phyloP scores from a whole-genome alignment of 2,329 filamentous ascomycete genomes.

The Teratosphaeria zuluensis region DNA sequence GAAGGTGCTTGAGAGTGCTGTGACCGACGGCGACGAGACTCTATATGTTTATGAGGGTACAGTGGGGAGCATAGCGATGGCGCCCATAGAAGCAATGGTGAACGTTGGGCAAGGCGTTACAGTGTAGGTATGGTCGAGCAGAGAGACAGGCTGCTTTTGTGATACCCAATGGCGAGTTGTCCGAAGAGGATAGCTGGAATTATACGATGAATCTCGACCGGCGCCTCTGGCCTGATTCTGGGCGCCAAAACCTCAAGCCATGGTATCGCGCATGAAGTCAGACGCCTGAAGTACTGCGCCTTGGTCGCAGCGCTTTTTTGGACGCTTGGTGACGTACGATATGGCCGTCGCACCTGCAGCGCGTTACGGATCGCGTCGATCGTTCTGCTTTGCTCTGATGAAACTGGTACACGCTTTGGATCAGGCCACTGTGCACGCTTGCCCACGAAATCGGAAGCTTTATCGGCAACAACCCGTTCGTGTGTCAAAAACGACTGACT shows the following conservation, averaged over 20 bases:
- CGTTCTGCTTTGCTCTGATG: too few relatives aligned
- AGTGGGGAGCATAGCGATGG: not conserved
- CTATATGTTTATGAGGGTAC: too few relatives aligned
- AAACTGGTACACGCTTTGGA: too few relatives aligned
- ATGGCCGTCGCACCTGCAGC: too few relatives aligned
- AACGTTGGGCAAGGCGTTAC: too few relatives aligned
- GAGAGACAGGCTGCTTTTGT: not conserved
- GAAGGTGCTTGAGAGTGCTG: constrained; percentile 25
- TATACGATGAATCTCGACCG: not conserved
- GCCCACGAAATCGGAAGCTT: not conserved
- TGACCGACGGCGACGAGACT: not conserved
- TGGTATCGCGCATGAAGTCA: not conserved
- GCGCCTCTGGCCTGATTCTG: not conserved
- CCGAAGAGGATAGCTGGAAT: not conserved
- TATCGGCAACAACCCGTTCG: not conserved
- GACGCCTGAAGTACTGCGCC: too few relatives aligned
- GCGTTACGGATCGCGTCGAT: too few relatives aligned
- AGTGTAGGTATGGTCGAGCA: too few relatives aligned
- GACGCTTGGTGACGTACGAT: not conserved
- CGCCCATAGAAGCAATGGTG: not conserved
- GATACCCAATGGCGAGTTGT: not conserved
- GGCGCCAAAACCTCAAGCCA: not conserved
- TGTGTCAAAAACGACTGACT: not conserved
- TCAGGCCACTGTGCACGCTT: not conserved
- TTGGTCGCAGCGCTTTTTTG: too few relatives aligned